Conservation (phyloP, 768 basidiomycete species). For the Amanita brunnescens region DNA sequence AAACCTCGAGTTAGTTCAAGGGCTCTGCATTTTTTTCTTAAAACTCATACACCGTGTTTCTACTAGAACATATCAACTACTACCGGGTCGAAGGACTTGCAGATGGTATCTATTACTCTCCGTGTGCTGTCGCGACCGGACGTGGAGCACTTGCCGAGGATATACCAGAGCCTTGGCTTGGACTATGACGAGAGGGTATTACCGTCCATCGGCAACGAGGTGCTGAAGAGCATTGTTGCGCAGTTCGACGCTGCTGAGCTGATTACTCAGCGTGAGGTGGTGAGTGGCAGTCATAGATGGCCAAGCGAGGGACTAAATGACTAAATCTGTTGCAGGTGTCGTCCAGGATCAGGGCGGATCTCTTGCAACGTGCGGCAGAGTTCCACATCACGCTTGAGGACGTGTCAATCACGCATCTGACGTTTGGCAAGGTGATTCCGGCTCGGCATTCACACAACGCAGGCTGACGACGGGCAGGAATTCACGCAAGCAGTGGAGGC, state of each 20-base stretch:
- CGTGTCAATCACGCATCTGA: conserved; percentile 90
- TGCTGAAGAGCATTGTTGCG: conserved; percentile 95
- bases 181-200: conserved; percentile 98
- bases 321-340: conserved; percentile 50
- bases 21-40: not conserved
- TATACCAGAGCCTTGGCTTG: conserved; percentile 90
- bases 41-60: conserved; percentile 11
- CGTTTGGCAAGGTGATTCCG: conserved; percentile 68
- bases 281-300: conserved; percentile 28
- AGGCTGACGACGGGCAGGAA: conserved; percentile 42
- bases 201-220: conserved; percentile 97
- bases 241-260: conserved; percentile 97
- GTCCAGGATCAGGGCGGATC: conserved; percentile 84
- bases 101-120: conserved; percentile 96
- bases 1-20: conserved; percentile 72
- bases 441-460: not conserved
- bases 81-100: conserved; percentile 96
- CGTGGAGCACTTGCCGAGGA: conserved; percentile 76
- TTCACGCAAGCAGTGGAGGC: conserved; percentile 99
- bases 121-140: conserved; percentile 95
- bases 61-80: conserved; percentile 93
- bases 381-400: conserved; percentile 95
- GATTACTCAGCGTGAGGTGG: conserved; percentile 96
- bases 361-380: conserved; percentile 89
- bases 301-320: not conserved